A percentile compares a stretch with the other conserved stretches of the same genome.
Evolutionary conservation across 768 basidiomycete species (phyloP).

Genomic region (Tylopilus felleus): DNA sequence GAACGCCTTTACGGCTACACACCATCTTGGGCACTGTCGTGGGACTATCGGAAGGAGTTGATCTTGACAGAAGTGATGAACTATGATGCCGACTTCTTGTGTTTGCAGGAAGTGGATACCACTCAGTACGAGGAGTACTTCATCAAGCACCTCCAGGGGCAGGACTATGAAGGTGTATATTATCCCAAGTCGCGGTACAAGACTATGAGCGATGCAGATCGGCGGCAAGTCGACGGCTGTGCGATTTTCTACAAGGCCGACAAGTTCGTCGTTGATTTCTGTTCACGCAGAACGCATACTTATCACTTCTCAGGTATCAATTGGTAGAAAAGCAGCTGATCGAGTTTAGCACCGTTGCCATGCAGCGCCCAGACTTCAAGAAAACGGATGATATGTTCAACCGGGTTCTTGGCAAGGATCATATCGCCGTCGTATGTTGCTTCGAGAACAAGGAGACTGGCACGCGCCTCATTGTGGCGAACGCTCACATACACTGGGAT

Average conservation of each 20-base stretch:
- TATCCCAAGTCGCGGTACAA: slow-evolving; percentile 91
- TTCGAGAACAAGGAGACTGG: slow-evolving; percentile 87
- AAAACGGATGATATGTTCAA: slow-evolving; percentile 99
- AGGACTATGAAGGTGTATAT: slow-evolving; percentile 88
- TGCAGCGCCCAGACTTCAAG: slow-evolving; percentile 91
- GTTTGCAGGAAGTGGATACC: slow-evolving; percentile 93
- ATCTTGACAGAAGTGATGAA: slow-evolving; percentile 82
- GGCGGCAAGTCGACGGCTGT: slow-evolving; percentile 90
- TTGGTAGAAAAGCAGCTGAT: slow-evolving; percentile 91
- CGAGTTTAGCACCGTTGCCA: slow-evolving; percentile 90
- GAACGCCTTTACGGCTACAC: slow-evolving; percentile 92
- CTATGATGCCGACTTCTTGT: slow-evolving; percentile 84
- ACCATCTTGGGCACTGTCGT: slow-evolving; percentile 92
- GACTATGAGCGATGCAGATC: slow-evolving; percentile 87
- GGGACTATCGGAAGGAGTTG: slow-evolving; percentile 89
- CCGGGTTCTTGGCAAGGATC: slow-evolving; percentile 91
- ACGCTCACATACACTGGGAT: slow-evolving; percentile 93
- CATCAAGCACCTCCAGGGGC: slow-evolving; percentile 60
- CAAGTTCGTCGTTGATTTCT: slow-evolving; percentile 54
- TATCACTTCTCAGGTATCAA: slow-evolving; percentile 58
- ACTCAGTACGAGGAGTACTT: slow-evolving; percentile 93
- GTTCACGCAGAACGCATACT: neutral
- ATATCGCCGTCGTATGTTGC: slow-evolving; percentile 83
- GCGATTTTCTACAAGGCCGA: slow-evolving; percentile 91
- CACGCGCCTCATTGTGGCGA: slow-evolving; percentile 83